phyloP scores from a whole-genome alignment of 495 filamentous ascomycete genomes.

The Lasiosphaeria ovina region DNA sequence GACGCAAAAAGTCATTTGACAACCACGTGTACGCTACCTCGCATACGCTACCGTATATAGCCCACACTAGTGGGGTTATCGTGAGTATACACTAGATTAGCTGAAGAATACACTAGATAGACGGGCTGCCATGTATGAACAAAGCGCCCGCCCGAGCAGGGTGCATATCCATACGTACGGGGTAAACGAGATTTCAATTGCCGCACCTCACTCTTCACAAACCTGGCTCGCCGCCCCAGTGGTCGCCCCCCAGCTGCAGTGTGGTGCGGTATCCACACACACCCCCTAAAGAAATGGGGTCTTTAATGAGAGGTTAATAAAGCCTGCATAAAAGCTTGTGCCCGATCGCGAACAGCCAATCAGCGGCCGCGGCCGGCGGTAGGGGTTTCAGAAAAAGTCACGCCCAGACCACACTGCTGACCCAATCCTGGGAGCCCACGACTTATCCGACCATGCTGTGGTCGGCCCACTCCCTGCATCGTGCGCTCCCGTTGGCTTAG shows the following conservation, averaged over 20 bases:
- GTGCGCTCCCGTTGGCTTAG: neutral
- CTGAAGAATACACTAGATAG: no score
- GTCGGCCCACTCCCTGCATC: neutral
- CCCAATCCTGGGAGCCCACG: constrained; percentile 1
- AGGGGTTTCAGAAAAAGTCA: neutral
- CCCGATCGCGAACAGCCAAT: neutral
- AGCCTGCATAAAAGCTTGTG: neutral
- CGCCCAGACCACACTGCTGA: neutral
- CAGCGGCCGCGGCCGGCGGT: neutral
- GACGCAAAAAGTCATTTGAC: no score
- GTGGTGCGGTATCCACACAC: neutral
- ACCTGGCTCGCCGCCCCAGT: no score
- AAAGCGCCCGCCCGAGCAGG: no score
- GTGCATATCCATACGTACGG: no score
- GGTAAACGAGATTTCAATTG: no score
- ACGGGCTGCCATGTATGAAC: no score
- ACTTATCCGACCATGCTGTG: neutral
- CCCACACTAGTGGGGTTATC: no score
- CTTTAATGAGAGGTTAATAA: constrained; percentile 4
- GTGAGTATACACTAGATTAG: no score
- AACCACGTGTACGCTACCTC: no score
- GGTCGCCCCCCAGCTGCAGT: neutral
- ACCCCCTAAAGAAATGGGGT: neutral
- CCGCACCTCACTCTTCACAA: no score
- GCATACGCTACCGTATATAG: no score